These are phyloP conservation scores for Calophaca sinica DNA, from an alignment of 306 rosid genomes.

Conservation along the genomic window DNA sequence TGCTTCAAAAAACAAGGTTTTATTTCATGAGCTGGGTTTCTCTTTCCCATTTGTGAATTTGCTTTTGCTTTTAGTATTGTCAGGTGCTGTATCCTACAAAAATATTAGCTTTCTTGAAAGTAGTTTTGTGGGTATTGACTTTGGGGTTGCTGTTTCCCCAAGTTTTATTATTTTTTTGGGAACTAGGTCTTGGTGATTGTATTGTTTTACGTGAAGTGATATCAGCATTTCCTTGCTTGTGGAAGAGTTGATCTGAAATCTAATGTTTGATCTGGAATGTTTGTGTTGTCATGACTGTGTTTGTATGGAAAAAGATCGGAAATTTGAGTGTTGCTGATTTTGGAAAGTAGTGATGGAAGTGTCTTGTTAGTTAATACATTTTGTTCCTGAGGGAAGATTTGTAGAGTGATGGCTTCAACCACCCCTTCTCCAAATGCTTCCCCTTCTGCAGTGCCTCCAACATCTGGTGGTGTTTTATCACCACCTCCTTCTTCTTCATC, in stretches of 20 bases:
- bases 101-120: conserved; percentile 33
- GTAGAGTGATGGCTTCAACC: conserved; percentile 65
- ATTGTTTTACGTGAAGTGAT: conserved; percentile 19
- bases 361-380: conserved; percentile 41
- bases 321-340: conserved; percentile 32
- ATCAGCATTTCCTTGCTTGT: conserved; percentile 32
- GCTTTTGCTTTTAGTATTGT: conserved; percentile 36
- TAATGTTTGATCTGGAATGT: conserved; percentile 44
- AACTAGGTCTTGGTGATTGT: conserved; percentile 43
- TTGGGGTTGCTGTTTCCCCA: conserved; percentile 14
- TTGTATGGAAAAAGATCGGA: conserved; percentile 23
- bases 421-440: conserved; percentile 75
- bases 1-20: conserved; percentile 22
- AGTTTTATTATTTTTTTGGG: conserved; percentile 1
- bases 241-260: conserved; percentile 45
- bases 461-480: conserved; percentile 49
- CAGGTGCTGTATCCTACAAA: conserved; percentile 30
- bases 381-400: conserved; percentile 46
- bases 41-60: conserved; percentile 26
- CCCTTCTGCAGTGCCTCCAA: conserved; percentile 71
- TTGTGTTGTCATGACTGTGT: neutral
- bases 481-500: conserved; percentile 41
- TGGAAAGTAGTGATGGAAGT: conserved; percentile 46
- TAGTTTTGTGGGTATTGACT: conserved; percentile 47
- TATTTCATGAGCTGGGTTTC: conserved; percentile 37